Evolutionary conservation across 257 asterid species (phyloP).

Genomic region (Voacanga thouarsii): DNA sequence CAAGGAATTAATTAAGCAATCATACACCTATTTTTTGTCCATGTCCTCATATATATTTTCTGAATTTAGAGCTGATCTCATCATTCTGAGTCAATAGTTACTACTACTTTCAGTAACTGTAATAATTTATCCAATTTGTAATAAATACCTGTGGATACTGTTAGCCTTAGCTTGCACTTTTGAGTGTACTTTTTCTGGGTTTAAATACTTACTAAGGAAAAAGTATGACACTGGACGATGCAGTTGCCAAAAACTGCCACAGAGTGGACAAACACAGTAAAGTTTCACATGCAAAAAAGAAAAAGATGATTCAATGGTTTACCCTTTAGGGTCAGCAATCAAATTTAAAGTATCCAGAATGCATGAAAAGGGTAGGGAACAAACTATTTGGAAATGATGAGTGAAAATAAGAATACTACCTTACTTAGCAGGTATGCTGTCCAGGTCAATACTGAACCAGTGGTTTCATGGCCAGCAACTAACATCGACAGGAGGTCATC

Average conservation of each 20-base stretch:
- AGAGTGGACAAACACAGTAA: background rate
- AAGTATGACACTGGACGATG: background rate
- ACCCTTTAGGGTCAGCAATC: constrained; percentile 8
- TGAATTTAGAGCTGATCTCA: background rate
- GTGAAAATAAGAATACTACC: constrained; percentile 38
- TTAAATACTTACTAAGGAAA: background rate
- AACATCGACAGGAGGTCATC: constrained; percentile 97
- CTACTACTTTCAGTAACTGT: background rate
- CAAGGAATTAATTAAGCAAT: background rate
- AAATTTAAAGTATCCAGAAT: background rate
- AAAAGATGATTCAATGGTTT: background rate
- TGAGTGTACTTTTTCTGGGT: background rate
- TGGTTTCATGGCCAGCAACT: constrained; percentile 99
- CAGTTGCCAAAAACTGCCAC: background rate
- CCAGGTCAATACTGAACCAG: constrained; percentile 97
- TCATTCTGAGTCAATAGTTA: background rate
- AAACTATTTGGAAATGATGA: background rate
- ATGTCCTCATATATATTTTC: background rate
- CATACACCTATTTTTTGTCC: no score
- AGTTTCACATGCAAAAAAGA: no score
- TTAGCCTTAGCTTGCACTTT: background rate
- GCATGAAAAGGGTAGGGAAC: constrained; percentile 4
- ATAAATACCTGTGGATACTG: background rate
- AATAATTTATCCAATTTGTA: background rate
- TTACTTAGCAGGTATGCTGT: constrained; percentile 80